Evolutionary conservation across 805 yeast species (phyloP).

Genomic region (Candida nemodendra): DNA sequence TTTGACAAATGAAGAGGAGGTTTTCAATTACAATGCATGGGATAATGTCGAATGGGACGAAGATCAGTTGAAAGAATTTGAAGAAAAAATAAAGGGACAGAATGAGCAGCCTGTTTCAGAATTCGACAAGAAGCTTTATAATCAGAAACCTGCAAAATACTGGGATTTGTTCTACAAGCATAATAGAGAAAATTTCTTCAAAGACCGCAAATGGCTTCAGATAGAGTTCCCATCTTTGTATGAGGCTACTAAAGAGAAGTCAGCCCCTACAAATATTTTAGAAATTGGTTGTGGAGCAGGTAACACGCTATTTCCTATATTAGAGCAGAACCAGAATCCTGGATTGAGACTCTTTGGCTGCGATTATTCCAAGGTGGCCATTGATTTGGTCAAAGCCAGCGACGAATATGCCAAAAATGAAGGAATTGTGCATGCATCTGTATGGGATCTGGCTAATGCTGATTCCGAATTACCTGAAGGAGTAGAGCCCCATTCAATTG

Average conservation of each 20-base stretch:
- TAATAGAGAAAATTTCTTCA: conserved; percentile 90
- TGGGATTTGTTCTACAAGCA: conserved; percentile 95
- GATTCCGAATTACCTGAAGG: conserved; percentile 79
- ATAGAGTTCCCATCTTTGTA: conserved; percentile 89
- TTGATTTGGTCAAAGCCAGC: conserved; percentile 72
- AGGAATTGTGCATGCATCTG: conserved; percentile 68
- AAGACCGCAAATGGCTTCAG: conserved; percentile 94
- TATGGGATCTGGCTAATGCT: conserved; percentile 91
- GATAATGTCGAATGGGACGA: conserved; percentile 98
- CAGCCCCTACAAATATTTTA: conserved; percentile 70
- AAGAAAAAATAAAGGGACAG: conserved; percentile 71
- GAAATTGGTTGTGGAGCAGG: conserved; percentile 99
- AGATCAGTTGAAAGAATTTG: conserved; percentile 76
- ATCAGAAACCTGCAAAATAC: conserved; percentile 84
- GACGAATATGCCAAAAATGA: conserved; percentile 56
- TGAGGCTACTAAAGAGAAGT: conserved; percentile 69
- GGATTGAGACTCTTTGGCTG: conserved; percentile 74
- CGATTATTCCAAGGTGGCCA: conserved; percentile 88
- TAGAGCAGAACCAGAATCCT: conserved; percentile 80
- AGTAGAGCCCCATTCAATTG: conserved; percentile 76
- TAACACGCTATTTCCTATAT: conserved; percentile 89
- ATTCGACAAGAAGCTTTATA: conserved; percentile 75
- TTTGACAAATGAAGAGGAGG: conserved; percentile 69
- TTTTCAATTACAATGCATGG: conserved; percentile 93
- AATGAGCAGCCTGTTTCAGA: conserved; percentile 82